These are phyloP conservation scores for Pythium sukuiense DNA, from an alignment of 352 stramenopile species.

Conservation along the genomic window DNA sequence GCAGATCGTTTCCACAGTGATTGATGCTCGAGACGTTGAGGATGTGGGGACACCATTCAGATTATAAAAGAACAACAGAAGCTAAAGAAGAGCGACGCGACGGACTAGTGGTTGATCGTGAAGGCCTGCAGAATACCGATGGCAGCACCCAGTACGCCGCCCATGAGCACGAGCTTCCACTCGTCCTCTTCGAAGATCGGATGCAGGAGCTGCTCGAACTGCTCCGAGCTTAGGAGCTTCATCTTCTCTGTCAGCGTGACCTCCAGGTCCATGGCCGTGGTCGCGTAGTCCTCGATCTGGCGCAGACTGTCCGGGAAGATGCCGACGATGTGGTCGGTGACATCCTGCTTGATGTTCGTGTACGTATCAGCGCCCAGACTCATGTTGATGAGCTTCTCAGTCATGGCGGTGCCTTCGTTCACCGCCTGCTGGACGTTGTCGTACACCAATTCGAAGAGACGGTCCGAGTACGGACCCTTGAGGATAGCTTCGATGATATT, in stretches of 20 bases:
- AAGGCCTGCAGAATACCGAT: conserved; percentile 92
- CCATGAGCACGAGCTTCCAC: conserved; percentile 97
- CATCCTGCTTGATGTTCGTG: conserved; percentile 85
- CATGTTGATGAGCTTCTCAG: conserved; percentile 86
- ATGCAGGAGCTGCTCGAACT: conserved; percentile 97
- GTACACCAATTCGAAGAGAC: conserved; percentile 86
- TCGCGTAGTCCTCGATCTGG: conserved; percentile 93
- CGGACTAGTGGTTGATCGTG: not conserved
- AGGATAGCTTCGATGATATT: conserved; percentile 91
- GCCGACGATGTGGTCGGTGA: conserved; percentile 87
- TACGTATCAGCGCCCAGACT: conserved; percentile 84
- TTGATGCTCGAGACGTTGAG: not conserved
- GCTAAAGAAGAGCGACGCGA: not conserved
- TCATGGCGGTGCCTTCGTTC: conserved; percentile 71
- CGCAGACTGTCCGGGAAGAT: conserved; percentile 86
- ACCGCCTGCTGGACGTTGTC: conserved; percentile 87
- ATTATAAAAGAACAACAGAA: not conserved
- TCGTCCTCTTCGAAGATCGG: conserved; percentile 99
- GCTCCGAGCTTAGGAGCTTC: conserved; percentile 77
- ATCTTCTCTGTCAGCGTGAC: conserved; percentile 92
- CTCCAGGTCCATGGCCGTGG: conserved; percentile 90
- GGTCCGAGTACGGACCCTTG: conserved; percentile 85
- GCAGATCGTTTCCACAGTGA: not conserved
- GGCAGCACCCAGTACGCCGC: conserved; percentile 89
- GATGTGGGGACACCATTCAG: not conserved